Percentiles rank a stretch among this genome's conserved stretches.
These are phyloP conservation scores for Cystofilobasidium macerans DNA, from an alignment of 768 basidiomycete species.

Conservation along the genomic window DNA sequence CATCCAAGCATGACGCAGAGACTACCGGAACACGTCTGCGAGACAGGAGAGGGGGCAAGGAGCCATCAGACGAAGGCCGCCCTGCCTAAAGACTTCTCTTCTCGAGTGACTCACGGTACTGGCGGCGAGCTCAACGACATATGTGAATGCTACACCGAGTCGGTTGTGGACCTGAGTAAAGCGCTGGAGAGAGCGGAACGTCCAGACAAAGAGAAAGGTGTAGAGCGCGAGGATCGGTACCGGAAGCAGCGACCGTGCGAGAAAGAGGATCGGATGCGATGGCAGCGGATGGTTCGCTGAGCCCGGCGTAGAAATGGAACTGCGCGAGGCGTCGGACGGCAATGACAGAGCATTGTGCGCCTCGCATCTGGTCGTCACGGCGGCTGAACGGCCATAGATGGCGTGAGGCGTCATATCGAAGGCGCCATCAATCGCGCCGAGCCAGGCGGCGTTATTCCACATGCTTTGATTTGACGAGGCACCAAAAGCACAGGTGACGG, in stretches of 20 bases:
- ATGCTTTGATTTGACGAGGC: neutral
- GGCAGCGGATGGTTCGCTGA: slow-evolving; percentile 25
- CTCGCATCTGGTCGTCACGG: neutral
- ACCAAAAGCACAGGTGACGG: neutral
- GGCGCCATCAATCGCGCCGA: neutral
- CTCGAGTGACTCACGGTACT: slow-evolving; percentile 54
- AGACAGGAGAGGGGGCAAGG: too few species aligned
- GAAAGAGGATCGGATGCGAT: slow-evolving; percentile 42
- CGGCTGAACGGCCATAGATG: neutral
- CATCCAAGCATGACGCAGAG: slow-evolving; percentile 23
- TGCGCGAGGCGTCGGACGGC: neutral
- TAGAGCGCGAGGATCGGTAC: slow-evolving; percentile 67
- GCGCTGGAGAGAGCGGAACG: slow-evolving; percentile 59
- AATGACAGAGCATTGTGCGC: neutral
- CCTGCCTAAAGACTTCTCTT: too few species aligned
- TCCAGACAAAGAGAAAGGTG: slow-evolving; percentile 60
- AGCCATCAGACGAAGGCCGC: too few species aligned
- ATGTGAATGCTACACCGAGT: slow-evolving; percentile 83
- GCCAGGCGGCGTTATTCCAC: neutral
- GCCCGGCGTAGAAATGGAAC: neutral
- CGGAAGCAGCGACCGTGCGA: slow-evolving; percentile 42
- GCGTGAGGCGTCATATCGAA: neutral
- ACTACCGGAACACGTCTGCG: slow-evolving; percentile 19
- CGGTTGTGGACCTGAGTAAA: slow-evolving; percentile 82
- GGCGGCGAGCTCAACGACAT: slow-evolving; percentile 76